phyloP scores from a whole-genome alignment of 345 rosid species.

The Rhodomyrtus tomentosa region DNA sequence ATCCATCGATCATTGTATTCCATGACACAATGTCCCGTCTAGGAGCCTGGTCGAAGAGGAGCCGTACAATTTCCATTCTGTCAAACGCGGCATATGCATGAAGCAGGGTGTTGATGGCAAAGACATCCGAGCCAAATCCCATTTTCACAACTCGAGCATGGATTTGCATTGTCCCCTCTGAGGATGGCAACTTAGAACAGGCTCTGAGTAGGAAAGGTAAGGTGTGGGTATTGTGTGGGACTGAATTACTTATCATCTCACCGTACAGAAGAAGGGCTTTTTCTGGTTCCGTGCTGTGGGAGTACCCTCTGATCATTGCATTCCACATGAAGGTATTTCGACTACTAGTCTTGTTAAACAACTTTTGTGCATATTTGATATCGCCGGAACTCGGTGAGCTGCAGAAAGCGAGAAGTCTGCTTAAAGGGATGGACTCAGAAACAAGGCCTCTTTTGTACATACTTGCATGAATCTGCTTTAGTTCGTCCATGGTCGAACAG shows the following conservation, averaged over 20 bases:
- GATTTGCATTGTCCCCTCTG: conserved; percentile 38
- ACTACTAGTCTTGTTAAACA: conserved; percentile 27
- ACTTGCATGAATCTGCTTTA: conserved; percentile 50
- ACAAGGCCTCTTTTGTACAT: conserved; percentile 46
- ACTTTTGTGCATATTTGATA: conserved; percentile 30
- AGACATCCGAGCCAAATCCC: conserved; percentile 36
- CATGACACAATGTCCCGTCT: conserved; percentile 48
- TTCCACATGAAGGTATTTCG: conserved; percentile 58
- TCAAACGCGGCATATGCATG: conserved; percentile 39
- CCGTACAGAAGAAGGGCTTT: conserved; percentile 34
- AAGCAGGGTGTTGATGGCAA: conserved; percentile 41
- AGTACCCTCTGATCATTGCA: conserved; percentile 49
- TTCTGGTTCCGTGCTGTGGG: conserved; percentile 29
- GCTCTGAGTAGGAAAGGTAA: conserved; percentile 68
- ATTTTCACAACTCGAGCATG: conserved; percentile 41
- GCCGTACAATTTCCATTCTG: conserved; percentile 16
- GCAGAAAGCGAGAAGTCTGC: conserved; percentile 37
- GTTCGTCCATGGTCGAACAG: conserved; percentile 36
- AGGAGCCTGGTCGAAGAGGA: conserved; percentile 31
- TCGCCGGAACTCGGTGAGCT: conserved; percentile 16
- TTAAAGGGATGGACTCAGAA: conserved; percentile 15
- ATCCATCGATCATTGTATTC: conserved; percentile 60
- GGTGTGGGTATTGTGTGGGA: conserved; percentile 41
- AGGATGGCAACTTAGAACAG: conserved; percentile 36
- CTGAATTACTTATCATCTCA: conserved; percentile 35